These are phyloP conservation scores for Metschnikowia corniflorae DNA, from an alignment of 805 yeast species.

Conservation along the genomic window DNA sequence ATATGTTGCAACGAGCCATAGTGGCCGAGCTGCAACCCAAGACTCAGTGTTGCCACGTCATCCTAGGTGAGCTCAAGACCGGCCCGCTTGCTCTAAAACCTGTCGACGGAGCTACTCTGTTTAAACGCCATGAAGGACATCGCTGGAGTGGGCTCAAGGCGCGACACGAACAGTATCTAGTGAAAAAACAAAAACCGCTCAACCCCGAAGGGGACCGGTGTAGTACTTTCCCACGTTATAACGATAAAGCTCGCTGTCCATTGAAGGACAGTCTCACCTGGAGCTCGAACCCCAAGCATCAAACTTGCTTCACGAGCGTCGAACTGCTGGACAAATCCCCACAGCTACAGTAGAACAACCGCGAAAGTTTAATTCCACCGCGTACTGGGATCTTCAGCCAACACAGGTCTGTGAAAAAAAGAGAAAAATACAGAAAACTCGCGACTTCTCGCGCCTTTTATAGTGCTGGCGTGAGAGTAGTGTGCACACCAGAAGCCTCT, in stretches of 20 bases:
- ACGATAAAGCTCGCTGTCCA: conserved; percentile 20
- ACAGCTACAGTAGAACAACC: conserved; percentile 30
- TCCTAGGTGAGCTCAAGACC: conserved; percentile 56
- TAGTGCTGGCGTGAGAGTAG: conserved; percentile 1
- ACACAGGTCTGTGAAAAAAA: conserved; percentile 31
- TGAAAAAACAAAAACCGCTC: conserved; percentile 40
- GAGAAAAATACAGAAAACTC: background rate
- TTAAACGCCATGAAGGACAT: conserved; percentile 42
- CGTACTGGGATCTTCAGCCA: conserved; percentile 42
- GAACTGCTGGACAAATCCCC: conserved; percentile 50
- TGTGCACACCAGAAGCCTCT: conserved; percentile 6
- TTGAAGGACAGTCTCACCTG: conserved; percentile 43
- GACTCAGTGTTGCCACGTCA: conserved; percentile 26
- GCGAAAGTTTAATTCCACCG: conserved; percentile 26
- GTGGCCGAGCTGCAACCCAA: conserved; percentile 60
- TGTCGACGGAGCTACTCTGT: conserved; percentile 98
- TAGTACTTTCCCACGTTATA: conserved; percentile 8
- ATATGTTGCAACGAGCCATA: conserved; percentile 85
- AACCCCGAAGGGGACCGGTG: conserved; percentile 48
- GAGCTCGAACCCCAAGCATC: conserved; percentile 40
- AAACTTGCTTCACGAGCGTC: conserved; percentile 71
- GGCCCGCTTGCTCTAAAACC: conserved; percentile 73
- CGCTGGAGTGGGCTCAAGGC: conserved; percentile 3
- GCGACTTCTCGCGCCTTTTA: background rate
- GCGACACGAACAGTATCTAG: conserved; percentile 20